phyloP scores from a whole-genome alignment of 768 basidiomycete species.

The Leccinellum rugosiceps region DNA sequence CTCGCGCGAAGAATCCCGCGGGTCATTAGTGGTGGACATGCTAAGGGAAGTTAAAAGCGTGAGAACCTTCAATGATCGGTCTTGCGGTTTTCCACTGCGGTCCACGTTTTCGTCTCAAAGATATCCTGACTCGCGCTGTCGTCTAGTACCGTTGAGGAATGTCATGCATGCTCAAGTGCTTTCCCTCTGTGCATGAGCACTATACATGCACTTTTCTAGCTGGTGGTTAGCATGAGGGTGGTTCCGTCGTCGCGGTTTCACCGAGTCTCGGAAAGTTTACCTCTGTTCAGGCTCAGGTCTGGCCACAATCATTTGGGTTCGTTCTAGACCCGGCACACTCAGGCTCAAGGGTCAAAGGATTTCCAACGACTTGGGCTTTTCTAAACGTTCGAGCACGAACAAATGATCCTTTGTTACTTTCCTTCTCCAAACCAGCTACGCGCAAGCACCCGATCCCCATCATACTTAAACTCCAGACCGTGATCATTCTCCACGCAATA shows the following conservation, averaged over 20 bases:
- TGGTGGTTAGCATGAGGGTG: too few species aligned
- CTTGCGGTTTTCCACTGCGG: too few species aligned
- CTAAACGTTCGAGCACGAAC: neutral
- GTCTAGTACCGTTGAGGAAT: too few species aligned
- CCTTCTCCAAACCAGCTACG: neutral
- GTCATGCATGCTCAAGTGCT: too few species aligned
- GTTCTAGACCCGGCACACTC: neutral
- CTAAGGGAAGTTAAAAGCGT: neutral
- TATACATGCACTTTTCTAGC: too few species aligned
- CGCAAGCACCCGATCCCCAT: neutral
- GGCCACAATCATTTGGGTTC: neutral
- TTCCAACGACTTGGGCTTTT: neutral
- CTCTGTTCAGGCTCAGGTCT: neutral
- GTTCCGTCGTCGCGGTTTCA: too few species aligned
- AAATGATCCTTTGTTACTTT: neutral
- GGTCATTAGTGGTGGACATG: constrained; percentile 50
- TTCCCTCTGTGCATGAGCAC: too few species aligned
- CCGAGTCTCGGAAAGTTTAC: too few species aligned
- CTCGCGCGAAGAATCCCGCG: constrained; percentile 64
- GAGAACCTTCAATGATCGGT: neutral
- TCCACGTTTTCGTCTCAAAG: too few species aligned
- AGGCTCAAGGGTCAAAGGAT: neutral
- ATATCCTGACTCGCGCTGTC: too few species aligned
- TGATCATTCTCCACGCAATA: neutral
- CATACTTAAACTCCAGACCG: neutral